A percentile compares a stretch with the other conserved stretches of the same genome.
Evolutionary conservation across 2,329 filamentous ascomycete genomes (phyloP).

Genomic region (Penicillium concentricum): DNA sequence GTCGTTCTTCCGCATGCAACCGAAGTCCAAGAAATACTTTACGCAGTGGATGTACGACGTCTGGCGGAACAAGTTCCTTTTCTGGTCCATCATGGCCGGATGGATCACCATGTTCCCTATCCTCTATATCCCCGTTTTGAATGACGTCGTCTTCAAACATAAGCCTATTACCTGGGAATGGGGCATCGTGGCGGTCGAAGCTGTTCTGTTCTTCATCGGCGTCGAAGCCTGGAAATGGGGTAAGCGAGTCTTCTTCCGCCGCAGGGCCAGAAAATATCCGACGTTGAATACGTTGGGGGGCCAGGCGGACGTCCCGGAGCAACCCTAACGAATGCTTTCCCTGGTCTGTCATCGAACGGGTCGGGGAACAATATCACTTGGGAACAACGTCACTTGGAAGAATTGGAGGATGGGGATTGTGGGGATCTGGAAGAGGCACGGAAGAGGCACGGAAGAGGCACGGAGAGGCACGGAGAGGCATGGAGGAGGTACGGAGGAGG

Average conservation of each 20-base stretch:
- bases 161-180: conserved; percentile 65
- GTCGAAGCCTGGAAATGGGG: conserved; percentile 64
- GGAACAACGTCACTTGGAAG: neutral
- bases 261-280: conserved; percentile 4
- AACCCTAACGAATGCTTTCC: conserved; percentile 21
- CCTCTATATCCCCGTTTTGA: conserved; percentile 66
- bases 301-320: neutral
- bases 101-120: conserved; percentile 56
- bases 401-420: neutral
- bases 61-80: conserved; percentile 71
- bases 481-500: no score
- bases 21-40: conserved; percentile 57
- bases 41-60: conserved; percentile 65
- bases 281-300: neutral
- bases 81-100: conserved; percentile 60
- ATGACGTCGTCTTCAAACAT: conserved; percentile 63
- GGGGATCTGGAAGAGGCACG: neutral
- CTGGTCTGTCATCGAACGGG: conserved; percentile 6
- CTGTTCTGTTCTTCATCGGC: conserved; percentile 60
- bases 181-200: conserved; percentile 62
- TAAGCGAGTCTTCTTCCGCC: conserved; percentile 57
- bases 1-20: conserved; percentile 71
- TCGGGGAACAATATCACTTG: conserved; percentile 12
- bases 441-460: neutral
- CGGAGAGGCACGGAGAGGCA: neutral